Evolutionary conservation across 140 eudicot species (phyloP), one percentile per base, ranked within the genome.

Genomic region (Anethum foeniculum): DNA sequence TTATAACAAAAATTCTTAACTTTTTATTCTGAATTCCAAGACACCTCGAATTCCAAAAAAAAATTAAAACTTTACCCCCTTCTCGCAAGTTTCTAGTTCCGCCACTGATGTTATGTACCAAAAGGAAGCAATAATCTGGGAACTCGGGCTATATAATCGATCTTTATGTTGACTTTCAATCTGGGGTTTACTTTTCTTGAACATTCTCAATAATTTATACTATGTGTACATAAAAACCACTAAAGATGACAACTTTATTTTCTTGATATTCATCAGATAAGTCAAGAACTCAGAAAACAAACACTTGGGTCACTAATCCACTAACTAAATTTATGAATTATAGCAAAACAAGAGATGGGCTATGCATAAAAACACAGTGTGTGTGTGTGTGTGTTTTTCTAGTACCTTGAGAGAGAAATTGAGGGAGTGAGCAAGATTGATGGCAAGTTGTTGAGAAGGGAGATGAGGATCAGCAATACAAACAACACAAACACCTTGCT

Each of bases 381-480:
- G 9, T 64, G 18, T 47, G 52, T 47, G 52, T 47, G 52, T 2
- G 49, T 46, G 49, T 67, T 0, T 67, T 41, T 67, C 6, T n/a
- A 14, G 65, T 88, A 95, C 99, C 99, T 91, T 82, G 23, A 92
- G 88, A 15, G 97, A 88, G 92, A 97, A 95, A 12, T 87, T 79
- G 77, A 89, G 93, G 44, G 99, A 95, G 6, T 83, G 84, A 0
- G 99, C 99, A 65, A 88, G 84, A 8, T 83, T 79, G 43, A 84
- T 62, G 23, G 97, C 90, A 49, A 80, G 81, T 32, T 89, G 85
- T 48, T 88, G 97, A 36, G 98, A 92, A 72, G 96, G 93, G 38
- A 81, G 67, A 71, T 95, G 96, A 0, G 98, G 98, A 77, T 95
- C 99, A 77, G 99, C 97, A 51, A 95, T 80, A 81, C 86, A 84